A percentile compares a stretch with the other conserved stretches of the same genome.
phyloP scores from a whole-genome alignment of 1,284 basidiomycete species.

The Marasmius sp. region DNA sequence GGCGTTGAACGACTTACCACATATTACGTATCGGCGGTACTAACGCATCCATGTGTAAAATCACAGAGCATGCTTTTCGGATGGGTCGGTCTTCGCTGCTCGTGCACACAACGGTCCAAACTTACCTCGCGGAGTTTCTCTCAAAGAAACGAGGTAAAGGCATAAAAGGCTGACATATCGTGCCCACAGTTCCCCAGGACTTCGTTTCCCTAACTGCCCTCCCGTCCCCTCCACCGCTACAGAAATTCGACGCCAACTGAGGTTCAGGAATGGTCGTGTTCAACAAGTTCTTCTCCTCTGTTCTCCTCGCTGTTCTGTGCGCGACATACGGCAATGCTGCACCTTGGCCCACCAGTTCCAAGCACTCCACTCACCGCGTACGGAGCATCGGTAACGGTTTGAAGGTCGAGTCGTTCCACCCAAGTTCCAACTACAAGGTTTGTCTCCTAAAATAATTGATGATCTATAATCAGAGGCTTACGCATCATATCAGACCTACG shows the following conservation, averaged over 20 bases:
- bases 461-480: neutral
- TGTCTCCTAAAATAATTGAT: neutral
- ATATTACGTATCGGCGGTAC: neutral
- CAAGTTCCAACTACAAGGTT: conserved; percentile 39
- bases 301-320: conserved; percentile 20
- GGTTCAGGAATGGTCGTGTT: conserved; percentile 13
- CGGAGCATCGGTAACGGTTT: conserved; percentile 29
- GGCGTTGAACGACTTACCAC: conserved; percentile 13
- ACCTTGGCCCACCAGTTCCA: conserved; percentile 12
- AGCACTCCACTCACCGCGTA: conserved; percentile 18
- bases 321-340: conserved; percentile 16
- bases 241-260: neutral
- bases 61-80: too few relatives aligned
- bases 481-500: conserved; percentile 36
- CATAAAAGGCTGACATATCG: too few relatives aligned
- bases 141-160: neutral
- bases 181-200: neutral
- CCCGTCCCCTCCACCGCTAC: neutral
- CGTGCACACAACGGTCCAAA: too few relatives aligned
- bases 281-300: conserved; percentile 21
- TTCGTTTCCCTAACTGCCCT: neutral
- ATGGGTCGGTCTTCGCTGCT: too few relatives aligned
- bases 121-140: too few relatives aligned
- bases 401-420: conserved; percentile 39
- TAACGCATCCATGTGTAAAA: too few relatives aligned